Evolutionary conservation across 352 stramenopile species (phyloP).

Genomic region (Globisporangium sylvaticum): DNA sequence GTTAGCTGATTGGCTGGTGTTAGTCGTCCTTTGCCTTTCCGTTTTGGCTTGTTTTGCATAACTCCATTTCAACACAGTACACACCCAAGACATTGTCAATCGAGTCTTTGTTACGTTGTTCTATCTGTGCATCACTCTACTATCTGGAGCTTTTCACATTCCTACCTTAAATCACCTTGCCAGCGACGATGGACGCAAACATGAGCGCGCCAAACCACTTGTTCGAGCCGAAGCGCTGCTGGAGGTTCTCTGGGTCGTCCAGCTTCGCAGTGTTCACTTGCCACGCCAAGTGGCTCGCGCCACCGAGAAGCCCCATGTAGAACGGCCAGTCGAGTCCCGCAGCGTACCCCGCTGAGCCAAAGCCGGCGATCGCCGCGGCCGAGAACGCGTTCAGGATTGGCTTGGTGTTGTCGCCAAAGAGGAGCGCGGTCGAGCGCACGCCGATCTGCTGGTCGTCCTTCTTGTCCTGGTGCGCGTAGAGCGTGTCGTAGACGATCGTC

Average conservation of each 20-base stretch:
- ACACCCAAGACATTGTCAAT: neutral
- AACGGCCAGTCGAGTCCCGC: slow-evolving; percentile 84
- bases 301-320: slow-evolving; percentile 83
- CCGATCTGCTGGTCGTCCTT: slow-evolving; percentile 95
- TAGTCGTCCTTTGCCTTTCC: neutral
- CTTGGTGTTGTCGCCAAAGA: slow-evolving; percentile 94
- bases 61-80: neutral
- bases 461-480: slow-evolving; percentile 99
- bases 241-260: slow-evolving; percentile 91
- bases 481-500: slow-evolving; percentile 99
- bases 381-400: slow-evolving; percentile 89
- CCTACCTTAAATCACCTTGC: slow-evolving; percentile 68
- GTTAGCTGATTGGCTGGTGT: neutral
- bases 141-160: neutral
- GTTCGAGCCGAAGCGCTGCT: slow-evolving; percentile 93
- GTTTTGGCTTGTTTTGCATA: neutral
- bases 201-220: slow-evolving; percentile 85
- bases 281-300: slow-evolving; percentile 94
- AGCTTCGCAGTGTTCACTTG: slow-evolving; percentile 96
- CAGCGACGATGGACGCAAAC: slow-evolving; percentile 76
- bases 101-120: neutral
- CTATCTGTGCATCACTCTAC: neutral
- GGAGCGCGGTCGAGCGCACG: slow-evolving; percentile 94
- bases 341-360: slow-evolving; percentile 76
- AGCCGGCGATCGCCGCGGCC: slow-evolving; percentile 49